phyloP scores from a whole-genome alignment of 805 yeast genomes.

The Kluyveromyces lactis region DNA sequence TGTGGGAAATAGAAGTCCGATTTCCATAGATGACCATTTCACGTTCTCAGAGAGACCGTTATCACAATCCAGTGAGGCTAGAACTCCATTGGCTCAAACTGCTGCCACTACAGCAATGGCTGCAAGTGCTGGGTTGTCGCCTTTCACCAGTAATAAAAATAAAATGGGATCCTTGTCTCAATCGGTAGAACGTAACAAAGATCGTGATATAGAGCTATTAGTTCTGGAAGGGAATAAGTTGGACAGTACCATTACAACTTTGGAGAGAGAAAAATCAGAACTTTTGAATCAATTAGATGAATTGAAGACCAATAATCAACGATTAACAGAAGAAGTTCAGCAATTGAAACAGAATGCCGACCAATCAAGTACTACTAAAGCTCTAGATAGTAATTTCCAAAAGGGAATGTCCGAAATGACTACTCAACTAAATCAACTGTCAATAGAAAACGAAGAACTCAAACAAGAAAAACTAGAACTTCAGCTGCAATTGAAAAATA shows the following conservation, averaged over 20 bases:
- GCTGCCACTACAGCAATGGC: not conserved
- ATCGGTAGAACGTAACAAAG: slow-evolving; percentile 24
- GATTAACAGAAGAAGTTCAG: slow-evolving; percentile 12
- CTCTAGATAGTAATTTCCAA: slow-evolving; percentile 15
- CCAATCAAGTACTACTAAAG: slow-evolving; percentile 5
- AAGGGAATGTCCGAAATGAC: slow-evolving; percentile 19
- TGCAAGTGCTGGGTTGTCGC: not conserved
- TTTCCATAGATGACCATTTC: not conserved
- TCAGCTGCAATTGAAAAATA: slow-evolving; percentile 34
- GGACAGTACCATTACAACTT: slow-evolving; percentile 36
- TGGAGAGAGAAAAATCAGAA: slow-evolving; percentile 27
- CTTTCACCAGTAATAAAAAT: not conserved
- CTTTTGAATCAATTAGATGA: slow-evolving; percentile 22
- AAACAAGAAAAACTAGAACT: slow-evolving; percentile 36
- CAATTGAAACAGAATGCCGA: slow-evolving; percentile 14
- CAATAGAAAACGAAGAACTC: slow-evolving; percentile 29
- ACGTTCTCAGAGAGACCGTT: slow-evolving; percentile 2
- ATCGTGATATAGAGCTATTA: slow-evolving; percentile 38
- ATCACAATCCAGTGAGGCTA: slow-evolving; percentile 1
- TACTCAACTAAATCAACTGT: slow-evolving; percentile 19
- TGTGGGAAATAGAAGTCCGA: not conserved
- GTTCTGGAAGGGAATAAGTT: slow-evolving; percentile 41
- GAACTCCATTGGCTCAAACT: not conserved
- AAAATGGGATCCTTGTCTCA: slow-evolving; percentile 18
- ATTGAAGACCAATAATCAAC: slow-evolving; percentile 15